Conservation (phyloP, 2,329 filamentous ascomycete genomes). For the Juglanconis sp. region DNA sequence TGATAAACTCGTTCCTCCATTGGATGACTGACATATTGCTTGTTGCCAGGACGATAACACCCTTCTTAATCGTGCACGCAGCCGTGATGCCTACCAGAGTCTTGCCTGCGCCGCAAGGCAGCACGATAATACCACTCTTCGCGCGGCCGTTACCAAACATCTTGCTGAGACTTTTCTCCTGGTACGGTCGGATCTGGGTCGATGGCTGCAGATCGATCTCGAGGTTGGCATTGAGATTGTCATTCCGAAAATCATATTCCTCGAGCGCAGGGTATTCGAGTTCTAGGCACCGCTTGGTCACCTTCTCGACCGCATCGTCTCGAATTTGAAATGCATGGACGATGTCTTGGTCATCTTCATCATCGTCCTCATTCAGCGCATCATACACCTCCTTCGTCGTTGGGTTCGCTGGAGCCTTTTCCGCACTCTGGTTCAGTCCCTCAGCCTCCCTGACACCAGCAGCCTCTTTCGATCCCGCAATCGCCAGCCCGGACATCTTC, state of each 20-base stretch:
- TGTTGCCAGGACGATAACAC: constrained; percentile 90
- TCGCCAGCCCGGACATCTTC: constrained; percentile 82
- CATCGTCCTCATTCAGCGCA: constrained; percentile 74
- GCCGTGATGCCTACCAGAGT: constrained; percentile 98
- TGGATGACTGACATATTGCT: constrained; percentile 98
- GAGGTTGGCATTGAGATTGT: constrained; percentile 82
- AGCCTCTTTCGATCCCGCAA: constrained; percentile 91
- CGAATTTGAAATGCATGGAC: constrained; percentile 93
- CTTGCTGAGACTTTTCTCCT: constrained; percentile 96
- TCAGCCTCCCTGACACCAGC: constrained; percentile 77
- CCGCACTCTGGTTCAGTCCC: constrained; percentile 40
- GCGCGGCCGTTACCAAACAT: constrained; percentile 99
- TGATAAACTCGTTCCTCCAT: constrained; percentile 93
- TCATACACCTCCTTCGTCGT: constrained; percentile 69
- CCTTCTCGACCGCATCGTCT: constrained; percentile 75
- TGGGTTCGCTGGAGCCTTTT: constrained; percentile 46
- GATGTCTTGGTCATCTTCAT: constrained; percentile 72
- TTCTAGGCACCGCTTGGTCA: constrained; percentile 85
- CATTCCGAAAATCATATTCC: constrained; percentile 95
- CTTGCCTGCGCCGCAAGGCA: constrained; percentile 95
- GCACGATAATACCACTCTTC: constrained; percentile 93
- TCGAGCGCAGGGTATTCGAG: constrained; percentile 86
- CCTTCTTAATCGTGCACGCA: constrained; percentile 96
- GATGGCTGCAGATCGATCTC: constrained; percentile 90
- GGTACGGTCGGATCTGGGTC: constrained; percentile 89